Evolutionary conservation across 257 asterid genomes (phyloP), one percentile per base, ranked within the genome.

Genomic region (Coffea canephora): DNA sequence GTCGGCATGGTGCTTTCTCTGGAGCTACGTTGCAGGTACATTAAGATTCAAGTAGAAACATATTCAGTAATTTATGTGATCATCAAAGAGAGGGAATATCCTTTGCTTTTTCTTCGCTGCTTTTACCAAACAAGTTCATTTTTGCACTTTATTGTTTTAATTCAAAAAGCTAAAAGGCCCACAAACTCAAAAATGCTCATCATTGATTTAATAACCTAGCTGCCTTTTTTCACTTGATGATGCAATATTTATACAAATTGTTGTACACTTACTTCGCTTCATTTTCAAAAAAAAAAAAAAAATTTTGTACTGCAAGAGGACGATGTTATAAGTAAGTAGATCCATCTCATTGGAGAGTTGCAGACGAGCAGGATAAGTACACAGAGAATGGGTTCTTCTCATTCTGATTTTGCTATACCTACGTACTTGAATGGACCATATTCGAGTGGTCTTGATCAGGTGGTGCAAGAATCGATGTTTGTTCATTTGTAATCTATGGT

Each of bases 391-490:
- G 69, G 34, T 55, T 74, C 54, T 75, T 61, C 62, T 72, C 4
- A 14, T 75, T 75, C 45, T 61, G 70, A 75, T 59, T 41, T 61
- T 43, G 15, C 71, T 14, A 31, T 31, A 31, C 31, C 31, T 31
- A 59, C 71, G 23, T 62, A n/a, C 71, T 13, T 13, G 43, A 57
- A 64, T n/a, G 73, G 80, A 77, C 80, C 80, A 48, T 21, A 5
- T 46, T 76, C 12, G 73, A 76, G 45, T 21, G 48, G 80, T 77
- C 36, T 65, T 48, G 31, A 65, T 64, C 80, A 76, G 74, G 65
- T 77, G 73, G 66, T 76, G 80, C 80, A 77, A 77, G 36, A 23
- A 48, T 65, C 80, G 73, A 77, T 76, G 73, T 76, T 46, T 73
- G 23, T 73, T 25, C 23, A 72, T 72, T 72, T 75, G 78, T 41